Conservation (phyloP, 2,329 filamentous ascomycete genomes). For the Aureobasidium zeae region DNA sequence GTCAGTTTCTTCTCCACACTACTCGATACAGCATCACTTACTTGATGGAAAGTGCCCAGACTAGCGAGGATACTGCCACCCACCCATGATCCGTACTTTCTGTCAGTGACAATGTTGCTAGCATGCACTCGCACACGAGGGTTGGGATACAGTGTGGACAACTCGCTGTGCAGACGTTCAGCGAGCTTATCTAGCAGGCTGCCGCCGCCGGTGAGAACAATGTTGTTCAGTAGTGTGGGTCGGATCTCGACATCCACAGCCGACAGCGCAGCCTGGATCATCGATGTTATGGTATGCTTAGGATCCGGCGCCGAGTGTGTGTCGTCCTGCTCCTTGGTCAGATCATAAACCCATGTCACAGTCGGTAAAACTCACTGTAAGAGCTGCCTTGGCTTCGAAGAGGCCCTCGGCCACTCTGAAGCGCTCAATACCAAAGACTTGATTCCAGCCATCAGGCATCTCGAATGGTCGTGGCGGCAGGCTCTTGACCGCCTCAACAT, state of each 20-base stretch:
- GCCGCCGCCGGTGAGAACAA: conserved; percentile 84
- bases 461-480: conserved; percentile 83
- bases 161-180: conserved; percentile 77
- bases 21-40: conserved; percentile 13
- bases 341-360: background rate
- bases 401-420: conserved; percentile 80
- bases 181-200: conserved; percentile 85
- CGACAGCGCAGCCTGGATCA: conserved; percentile 68
- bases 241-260: conserved; percentile 84
- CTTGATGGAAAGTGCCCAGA: conserved; percentile 90
- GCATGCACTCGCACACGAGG: conserved; percentile 82
- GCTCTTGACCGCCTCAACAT: conserved; percentile 64
- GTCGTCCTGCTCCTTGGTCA: conserved; percentile 27
- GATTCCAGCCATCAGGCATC: conserved; percentile 94
- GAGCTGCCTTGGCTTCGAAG: conserved; percentile 76
- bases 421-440: conserved; percentile 83
- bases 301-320: conserved; percentile 45
- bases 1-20: background rate
- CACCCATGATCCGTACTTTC: conserved; percentile 90
- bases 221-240: conserved; percentile 72
- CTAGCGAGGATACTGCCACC: conserved; percentile 93
- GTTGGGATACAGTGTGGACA: conserved; percentile 72
- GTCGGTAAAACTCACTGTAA: conserved; percentile 30
- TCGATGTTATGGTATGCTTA: conserved; percentile 69
- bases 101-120: conserved; percentile 74